Percentiles rank a stretch among this genome's conserved stretches.
Conservation (phyloP, 768 basidiomycete genomes). For the Glaciozyma martinii region DNA sequence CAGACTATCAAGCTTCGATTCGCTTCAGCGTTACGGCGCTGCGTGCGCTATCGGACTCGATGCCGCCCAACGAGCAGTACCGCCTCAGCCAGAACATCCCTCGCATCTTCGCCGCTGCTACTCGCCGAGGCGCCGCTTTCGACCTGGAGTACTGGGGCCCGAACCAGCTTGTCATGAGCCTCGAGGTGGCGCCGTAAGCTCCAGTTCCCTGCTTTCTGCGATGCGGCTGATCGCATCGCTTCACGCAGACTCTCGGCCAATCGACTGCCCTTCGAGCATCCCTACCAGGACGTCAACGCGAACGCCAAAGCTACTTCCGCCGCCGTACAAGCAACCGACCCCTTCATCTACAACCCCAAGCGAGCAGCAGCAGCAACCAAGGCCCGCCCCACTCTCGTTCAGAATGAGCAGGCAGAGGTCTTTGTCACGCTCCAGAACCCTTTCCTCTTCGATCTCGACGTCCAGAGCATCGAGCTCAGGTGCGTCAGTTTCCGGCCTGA, state of each 20-base stretch:
- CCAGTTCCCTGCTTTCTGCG: neutral
- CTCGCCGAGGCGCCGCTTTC: slow-evolving; percentile 65
- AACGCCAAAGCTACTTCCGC: neutral
- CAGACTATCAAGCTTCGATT: slow-evolving; percentile 76
- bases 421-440: slow-evolving; percentile 80
- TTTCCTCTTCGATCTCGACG: slow-evolving; percentile 81
- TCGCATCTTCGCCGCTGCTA: slow-evolving; percentile 52
- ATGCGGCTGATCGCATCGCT: neutral
- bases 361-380: slow-evolving; percentile 49
- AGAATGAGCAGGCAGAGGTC: slow-evolving; percentile 74
- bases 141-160: slow-evolving; percentile 73
- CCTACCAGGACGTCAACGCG: slow-evolving; percentile 36
- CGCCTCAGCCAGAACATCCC: slow-evolving; percentile 30
- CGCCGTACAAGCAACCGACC: slow-evolving; percentile 40
- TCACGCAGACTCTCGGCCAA: slow-evolving; percentile 55
- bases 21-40: slow-evolving; percentile 84
- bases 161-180: slow-evolving; percentile 64
- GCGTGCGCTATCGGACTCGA: slow-evolving; percentile 57
- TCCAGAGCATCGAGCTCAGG: slow-evolving; percentile 75
- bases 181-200: slow-evolving; percentile 59
- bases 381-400: slow-evolving; percentile 60
- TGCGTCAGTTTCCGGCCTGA: slow-evolving; percentile 38
- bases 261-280: slow-evolving; percentile 65
- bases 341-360: slow-evolving; percentile 82
- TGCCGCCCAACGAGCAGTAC: slow-evolving; percentile 68